Conservation (phyloP, 495 filamentous ascomycete genomes). For the Penicillium coffeae region DNA sequence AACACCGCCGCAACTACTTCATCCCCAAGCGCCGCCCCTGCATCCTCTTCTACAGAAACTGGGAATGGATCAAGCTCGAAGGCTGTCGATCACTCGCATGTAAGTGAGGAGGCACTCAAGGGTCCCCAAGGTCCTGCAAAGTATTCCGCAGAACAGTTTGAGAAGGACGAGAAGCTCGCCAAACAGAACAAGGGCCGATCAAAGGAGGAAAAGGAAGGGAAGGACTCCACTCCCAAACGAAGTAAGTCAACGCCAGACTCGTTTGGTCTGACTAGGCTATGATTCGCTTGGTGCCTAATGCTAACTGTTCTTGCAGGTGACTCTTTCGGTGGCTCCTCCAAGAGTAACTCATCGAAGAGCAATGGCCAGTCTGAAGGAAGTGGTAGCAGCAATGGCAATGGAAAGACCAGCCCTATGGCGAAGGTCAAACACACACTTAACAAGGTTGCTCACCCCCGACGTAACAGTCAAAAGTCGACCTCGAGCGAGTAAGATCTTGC, state of each 20-base stretch:
- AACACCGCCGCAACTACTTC: neutral
- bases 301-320: neutral
- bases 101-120: constrained; percentile 33
- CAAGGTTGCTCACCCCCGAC: constrained; percentile 23
- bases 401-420: constrained; percentile 17
- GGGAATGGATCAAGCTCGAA: neutral
- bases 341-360: constrained; percentile 3
- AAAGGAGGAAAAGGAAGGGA: neutral
- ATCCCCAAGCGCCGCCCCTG: neutral
- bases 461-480: neutral
- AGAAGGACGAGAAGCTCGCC: constrained; percentile 19
- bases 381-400: constrained; percentile 11
- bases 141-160: constrained; percentile 24
- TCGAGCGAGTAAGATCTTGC: constrained; percentile 2
- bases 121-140: constrained; percentile 31
- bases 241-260: too few relatives aligned
- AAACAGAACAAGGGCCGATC: neutral
- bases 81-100: constrained; percentile 4
- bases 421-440: constrained; percentile 33
- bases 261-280: too few relatives aligned
- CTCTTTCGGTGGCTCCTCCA: constrained; percentile 1
- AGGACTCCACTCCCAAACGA: neutral
- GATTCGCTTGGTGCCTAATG: neutral
- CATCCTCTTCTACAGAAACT: neutral
- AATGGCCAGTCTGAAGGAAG: constrained; percentile 1